These are phyloP conservation scores for Ascoidea tarda DNA, from an alignment of 805 yeast species.

Conservation along the genomic window DNA sequence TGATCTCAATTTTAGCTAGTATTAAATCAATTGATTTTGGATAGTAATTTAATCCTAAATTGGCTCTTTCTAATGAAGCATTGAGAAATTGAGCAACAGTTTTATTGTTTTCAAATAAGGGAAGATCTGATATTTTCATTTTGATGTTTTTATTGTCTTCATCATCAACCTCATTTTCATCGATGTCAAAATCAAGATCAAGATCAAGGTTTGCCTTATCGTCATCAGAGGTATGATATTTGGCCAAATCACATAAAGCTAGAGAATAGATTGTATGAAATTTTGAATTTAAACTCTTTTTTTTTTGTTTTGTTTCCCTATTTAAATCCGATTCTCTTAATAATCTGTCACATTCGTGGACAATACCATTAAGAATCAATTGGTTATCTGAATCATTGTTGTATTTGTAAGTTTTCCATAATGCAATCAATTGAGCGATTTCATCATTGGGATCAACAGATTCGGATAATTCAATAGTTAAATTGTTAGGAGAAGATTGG, in stretches of 20 bases:
- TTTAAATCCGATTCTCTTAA: slow-evolving; percentile 25
- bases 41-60: slow-evolving; percentile 37
- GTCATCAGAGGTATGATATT: slow-evolving; percentile 13
- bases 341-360: slow-evolving; percentile 85
- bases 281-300: slow-evolving; percentile 9
- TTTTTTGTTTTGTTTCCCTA: slow-evolving; percentile 11
- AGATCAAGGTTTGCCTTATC: slow-evolving; percentile 13
- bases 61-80: slow-evolving; percentile 60
- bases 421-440: slow-evolving; percentile 56
- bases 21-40: slow-evolving; percentile 31
- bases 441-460: slow-evolving; percentile 68
- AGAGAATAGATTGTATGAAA: slow-evolving; percentile 67
- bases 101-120: slow-evolving; percentile 12
- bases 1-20: slow-evolving; percentile 40
- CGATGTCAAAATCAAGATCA: slow-evolving; percentile 30
- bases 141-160: slow-evolving; percentile 14
- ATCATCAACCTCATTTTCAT: slow-evolving; percentile 12
- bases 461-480: slow-evolving; percentile 55
- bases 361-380: slow-evolving; percentile 60
- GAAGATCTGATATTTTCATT: slow-evolving; percentile 12
- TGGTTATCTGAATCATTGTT: slow-evolving; percentile 38
- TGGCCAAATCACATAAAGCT: slow-evolving; percentile 42
- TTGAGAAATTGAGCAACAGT: slow-evolving; percentile 42
- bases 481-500: slow-evolving; percentile 19
- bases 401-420: slow-evolving; percentile 53